Evolutionary conservation across 495 filamentous ascomycete genomes (phyloP), one percentile per base, ranked within the genome.

Genomic region (Copromyces sp.): DNA sequence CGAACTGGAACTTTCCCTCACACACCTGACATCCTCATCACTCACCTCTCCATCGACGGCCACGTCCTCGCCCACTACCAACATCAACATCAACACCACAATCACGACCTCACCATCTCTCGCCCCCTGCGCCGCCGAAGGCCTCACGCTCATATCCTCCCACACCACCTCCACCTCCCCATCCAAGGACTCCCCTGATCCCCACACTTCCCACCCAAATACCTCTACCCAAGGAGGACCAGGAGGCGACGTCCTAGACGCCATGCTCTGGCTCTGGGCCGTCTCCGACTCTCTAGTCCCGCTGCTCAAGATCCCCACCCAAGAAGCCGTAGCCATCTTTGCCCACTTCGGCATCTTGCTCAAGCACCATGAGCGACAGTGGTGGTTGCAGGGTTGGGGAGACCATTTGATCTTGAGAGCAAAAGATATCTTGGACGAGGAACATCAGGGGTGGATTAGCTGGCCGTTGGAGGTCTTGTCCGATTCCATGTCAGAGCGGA

Each of bases 241-340:
- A 4, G 41, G 42, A 1, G 42, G 75, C 9, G 80, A 82, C 35
- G 78, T 81, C 65, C 74, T 80, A 9, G 80, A 80, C 39, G 77
- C 79, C 11, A 81, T 82, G 77, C 74, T 82, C n/a, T 81, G 80
- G 80, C 73, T 81, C 65, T 81, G 79, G 78, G 71, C 68, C 45
- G 77, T 82, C 12, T 76, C 76, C 17, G 78, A 81, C 73, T 75
- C 75, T n/a, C 65, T 82, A 6, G 73, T 82, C 11, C 80, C 80
- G 29, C 73, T 82, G 38, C 72, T 82, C 4, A 76, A 71, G 41
- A 72, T 53, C 16, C 76, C 78, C 9, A 69, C 71, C 5, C 80
- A 79, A 68, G 78, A 80, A 73, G 80, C 80, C 11, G 80, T 81
- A 9, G 77, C 77, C 9, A 80, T 82, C 16, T 79, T 82, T 68